phyloP scores from a whole-genome alignment of 176 grass and related monocot genomes.

The Paspalum notatum region DNA sequence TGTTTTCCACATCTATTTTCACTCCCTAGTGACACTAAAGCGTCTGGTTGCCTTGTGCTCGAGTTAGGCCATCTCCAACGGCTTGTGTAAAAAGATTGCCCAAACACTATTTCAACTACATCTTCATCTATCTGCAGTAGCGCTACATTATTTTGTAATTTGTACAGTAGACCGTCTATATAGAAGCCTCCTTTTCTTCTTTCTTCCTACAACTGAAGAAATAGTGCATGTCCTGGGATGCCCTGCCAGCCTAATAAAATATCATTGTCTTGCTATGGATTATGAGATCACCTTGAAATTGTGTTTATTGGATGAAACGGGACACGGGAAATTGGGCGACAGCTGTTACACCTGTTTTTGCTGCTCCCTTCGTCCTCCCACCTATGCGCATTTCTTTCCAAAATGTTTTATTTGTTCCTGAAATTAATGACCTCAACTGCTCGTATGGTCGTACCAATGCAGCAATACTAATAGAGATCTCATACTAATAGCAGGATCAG shows the following conservation, averaged over 20 bases:
- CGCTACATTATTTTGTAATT: too few species aligned
- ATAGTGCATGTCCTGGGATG: background rate
- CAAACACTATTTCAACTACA: too few species aligned
- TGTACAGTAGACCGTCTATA: too few species aligned
- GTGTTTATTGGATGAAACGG: background rate
- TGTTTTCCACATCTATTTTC: too few species aligned
- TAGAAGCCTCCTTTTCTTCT: background rate
- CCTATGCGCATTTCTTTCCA: too few species aligned
- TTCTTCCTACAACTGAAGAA: background rate
- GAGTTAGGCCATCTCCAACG: too few species aligned
- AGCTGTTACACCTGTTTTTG: background rate
- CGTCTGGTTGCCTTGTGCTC: too few species aligned
- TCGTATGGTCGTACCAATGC: too few species aligned
- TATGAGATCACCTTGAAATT: background rate
- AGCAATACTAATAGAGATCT: background rate
- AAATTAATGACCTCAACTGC: background rate
- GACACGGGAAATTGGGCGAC: background rate
- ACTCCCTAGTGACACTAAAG: too few species aligned
- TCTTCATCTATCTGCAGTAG: too few species aligned
- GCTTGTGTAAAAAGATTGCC: too few species aligned
- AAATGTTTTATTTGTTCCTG: background rate
- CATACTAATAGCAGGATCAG: background rate
- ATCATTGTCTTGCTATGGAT: background rate
- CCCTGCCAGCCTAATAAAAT: background rate
- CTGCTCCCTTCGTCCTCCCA: background rate